These are phyloP conservation scores for Fagus sylvatica DNA, from an alignment of 306 rosid species.

Conservation along the genomic window DNA sequence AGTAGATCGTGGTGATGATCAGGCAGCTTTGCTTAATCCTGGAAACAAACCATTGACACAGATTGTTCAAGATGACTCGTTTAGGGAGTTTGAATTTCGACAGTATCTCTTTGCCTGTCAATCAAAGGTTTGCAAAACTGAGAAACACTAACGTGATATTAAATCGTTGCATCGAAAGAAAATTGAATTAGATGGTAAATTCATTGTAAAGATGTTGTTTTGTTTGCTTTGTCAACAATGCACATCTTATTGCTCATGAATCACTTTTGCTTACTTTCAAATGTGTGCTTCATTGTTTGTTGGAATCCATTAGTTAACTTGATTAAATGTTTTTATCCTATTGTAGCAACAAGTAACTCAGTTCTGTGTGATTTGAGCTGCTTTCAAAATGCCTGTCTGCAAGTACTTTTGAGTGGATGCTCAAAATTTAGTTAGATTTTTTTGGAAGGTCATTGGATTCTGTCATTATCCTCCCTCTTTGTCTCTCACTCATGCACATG, in stretches of 20 bases:
- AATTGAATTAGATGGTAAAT: constrained; percentile 16
- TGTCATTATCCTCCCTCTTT: background rate
- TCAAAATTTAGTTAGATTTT: constrained; percentile 9
- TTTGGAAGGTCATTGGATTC: constrained; percentile 13
- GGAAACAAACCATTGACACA: constrained; percentile 81
- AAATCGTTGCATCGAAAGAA: constrained; percentile 19
- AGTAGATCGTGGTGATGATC: constrained; percentile 85
- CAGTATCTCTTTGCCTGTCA: constrained; percentile 95
- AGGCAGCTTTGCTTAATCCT: constrained; percentile 76
- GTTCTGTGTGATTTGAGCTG: background rate
- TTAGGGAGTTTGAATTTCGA: constrained; percentile 96
- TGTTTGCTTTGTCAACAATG: constrained; percentile 18
- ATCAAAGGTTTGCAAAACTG: constrained; percentile 67
- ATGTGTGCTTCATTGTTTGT: constrained; percentile 13
- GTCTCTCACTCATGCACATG: background rate
- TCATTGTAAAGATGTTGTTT: constrained; percentile 11
- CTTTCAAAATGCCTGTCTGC: background rate
- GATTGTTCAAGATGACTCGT: constrained; percentile 92
- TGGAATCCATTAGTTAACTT: constrained; percentile 15
- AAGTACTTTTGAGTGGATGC: background rate
- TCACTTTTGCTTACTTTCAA: background rate
- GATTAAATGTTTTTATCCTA: constrained; percentile 12
- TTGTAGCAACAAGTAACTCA: background rate
- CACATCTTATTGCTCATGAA: background rate
- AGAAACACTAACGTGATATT: constrained; percentile 16